Conservation (phyloP, 495 filamentous ascomycete species). For the Tuber brumale region DNA sequence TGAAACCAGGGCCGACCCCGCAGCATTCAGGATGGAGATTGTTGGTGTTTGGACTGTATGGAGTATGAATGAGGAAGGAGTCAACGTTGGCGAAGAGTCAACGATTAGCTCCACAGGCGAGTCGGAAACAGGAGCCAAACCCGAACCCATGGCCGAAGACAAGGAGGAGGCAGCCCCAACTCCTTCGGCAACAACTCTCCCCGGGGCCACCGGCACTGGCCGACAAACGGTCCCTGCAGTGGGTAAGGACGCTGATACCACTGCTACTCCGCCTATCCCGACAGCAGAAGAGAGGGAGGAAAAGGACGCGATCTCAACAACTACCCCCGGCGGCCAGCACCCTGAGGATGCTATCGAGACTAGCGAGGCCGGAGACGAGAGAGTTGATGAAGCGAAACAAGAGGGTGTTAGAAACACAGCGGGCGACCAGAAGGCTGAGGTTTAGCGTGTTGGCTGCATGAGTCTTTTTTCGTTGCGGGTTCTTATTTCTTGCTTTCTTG, state of each 20-base stretch:
- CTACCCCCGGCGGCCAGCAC: slow-evolving; percentile 16
- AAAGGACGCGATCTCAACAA: slow-evolving; percentile 10
- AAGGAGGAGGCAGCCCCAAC: background rate
- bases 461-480: background rate
- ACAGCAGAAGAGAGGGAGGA: slow-evolving; percentile 14
- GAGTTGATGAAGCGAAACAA: background rate
- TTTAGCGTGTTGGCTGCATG: slow-evolving; percentile 10
- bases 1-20: background rate
- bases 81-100: background rate
- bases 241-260: background rate
- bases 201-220: slow-evolving; percentile 18
- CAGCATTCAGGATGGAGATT: slow-evolving; percentile 12
- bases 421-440: slow-evolving; percentile 25
- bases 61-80: slow-evolving; percentile 30
- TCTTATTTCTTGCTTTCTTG: background rate
- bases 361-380: background rate
- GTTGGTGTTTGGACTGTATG: slow-evolving; percentile 37
- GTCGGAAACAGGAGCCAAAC: background rate
- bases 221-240: slow-evolving; percentile 8
- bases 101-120: background rate
- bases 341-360: slow-evolving; percentile 23
- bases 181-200: slow-evolving; percentile 18
- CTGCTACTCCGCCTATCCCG: background rate
- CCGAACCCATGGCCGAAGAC: slow-evolving; percentile 4
- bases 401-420: slow-evolving; percentile 12